Evolutionary conservation across 768 basidiomycete species (phyloP).

Genomic region (Suillus americanus): DNA sequence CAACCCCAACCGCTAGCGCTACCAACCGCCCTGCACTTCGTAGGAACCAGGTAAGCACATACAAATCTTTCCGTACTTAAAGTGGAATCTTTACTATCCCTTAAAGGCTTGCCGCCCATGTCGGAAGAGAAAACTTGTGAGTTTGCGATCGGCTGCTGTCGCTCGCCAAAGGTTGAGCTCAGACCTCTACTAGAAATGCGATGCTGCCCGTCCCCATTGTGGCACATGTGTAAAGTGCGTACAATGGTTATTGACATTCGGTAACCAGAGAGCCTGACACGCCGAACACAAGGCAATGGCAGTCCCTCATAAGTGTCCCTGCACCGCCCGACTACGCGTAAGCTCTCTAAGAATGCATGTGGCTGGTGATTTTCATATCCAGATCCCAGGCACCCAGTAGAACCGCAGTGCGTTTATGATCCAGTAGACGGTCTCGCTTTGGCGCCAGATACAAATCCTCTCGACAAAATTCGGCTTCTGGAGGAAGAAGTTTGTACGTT

Average conservation of each 20-base stretch:
- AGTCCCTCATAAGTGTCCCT: constrained; percentile 78
- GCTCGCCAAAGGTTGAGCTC: constrained; percentile 5
- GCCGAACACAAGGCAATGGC: constrained; percentile 63
- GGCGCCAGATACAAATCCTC: constrained; percentile 75
- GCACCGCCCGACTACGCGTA: constrained; percentile 85
- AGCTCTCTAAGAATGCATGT: constrained; percentile 24
- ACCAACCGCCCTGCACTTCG: constrained; percentile 65
- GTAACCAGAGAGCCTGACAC: background rate
- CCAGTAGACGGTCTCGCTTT: constrained; percentile 80
- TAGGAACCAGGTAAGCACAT: constrained; percentile 64
- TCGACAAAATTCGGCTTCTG: constrained; percentile 72
- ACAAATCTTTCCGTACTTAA: background rate
- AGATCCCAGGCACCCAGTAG: constrained; percentile 68
- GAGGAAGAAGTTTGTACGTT: constrained; percentile 75
- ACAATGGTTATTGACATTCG: background rate
- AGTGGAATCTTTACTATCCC: background rate
- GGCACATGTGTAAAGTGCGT: constrained; percentile 80
- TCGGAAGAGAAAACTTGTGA: constrained; percentile 80
- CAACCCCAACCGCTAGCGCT: constrained; percentile 33
- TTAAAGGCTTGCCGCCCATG: constrained; percentile 76
- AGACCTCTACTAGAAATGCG: constrained; percentile 71
- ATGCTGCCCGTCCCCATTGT: constrained; percentile 84
- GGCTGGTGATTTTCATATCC: constrained; percentile 8
- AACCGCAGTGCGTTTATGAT: constrained; percentile 85
- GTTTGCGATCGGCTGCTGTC: constrained; percentile 24